Evolutionary conservation across 495 filamentous ascomycete genomes (phyloP).

Genomic region (Aspergillus nanangensis): DNA sequence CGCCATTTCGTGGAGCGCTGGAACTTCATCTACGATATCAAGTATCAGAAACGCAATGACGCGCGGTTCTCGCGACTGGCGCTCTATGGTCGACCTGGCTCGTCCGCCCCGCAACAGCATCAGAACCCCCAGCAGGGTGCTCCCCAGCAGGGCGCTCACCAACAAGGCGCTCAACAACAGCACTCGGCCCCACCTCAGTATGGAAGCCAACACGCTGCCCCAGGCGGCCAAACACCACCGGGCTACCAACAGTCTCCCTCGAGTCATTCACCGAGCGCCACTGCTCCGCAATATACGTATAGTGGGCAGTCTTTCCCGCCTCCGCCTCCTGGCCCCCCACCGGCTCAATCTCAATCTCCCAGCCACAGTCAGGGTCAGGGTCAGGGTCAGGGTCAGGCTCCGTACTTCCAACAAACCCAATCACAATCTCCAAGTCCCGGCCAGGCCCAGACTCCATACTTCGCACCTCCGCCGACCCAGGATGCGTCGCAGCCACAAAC

Average conservation of each 20-base stretch:
- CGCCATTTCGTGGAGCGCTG: constrained; percentile 83
- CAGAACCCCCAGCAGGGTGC: constrained; percentile 4
- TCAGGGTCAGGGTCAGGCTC: constrained; percentile 8
- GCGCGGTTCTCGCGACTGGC: constrained; percentile 56
- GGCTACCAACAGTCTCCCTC: constrained; percentile 7
- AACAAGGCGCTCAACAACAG: constrained; percentile 7
- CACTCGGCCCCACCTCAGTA: constrained; percentile 2
- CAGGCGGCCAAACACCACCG: constrained; percentile 2
- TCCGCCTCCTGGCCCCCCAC: constrained; percentile 34
- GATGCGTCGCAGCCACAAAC: constrained; percentile 17
- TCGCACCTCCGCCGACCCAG: constrained; percentile 39
- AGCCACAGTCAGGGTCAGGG: constrained; percentile 12
- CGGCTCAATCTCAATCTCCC: too few relatives aligned
- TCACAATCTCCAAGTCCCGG: constrained; percentile 9
- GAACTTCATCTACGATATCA: constrained; percentile 87
- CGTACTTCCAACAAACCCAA: constrained; percentile 21
- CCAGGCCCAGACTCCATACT: constrained; percentile 35
- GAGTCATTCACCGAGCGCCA: constrained; percentile 3
- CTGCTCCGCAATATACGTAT: constrained; percentile 25
- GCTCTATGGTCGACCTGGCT: constrained; percentile 29
- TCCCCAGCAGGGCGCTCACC: constrained; percentile 5
- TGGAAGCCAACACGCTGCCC: constrained; percentile 8
- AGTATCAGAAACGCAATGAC: constrained; percentile 67
- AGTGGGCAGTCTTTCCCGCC: constrained; percentile 41
- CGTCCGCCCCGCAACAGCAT: constrained; percentile 10